These are phyloP conservation scores for Lizonia empirigonia DNA, from an alignment of 2,329 filamentous ascomycete genomes.

Conservation along the genomic window DNA sequence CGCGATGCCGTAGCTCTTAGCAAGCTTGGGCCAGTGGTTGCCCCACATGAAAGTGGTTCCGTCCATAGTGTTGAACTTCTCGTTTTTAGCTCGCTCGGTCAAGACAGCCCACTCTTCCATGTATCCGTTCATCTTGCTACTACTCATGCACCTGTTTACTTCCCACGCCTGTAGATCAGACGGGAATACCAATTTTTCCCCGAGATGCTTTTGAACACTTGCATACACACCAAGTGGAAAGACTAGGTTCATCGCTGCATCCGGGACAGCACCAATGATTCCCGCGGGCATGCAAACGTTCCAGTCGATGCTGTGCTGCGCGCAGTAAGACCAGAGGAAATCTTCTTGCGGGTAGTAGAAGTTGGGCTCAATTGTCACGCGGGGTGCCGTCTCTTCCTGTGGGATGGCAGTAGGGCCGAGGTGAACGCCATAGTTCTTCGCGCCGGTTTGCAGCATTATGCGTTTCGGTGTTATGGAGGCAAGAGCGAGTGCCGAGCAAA, in stretches of 20 bases:
- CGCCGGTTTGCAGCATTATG: conserved; percentile 58
- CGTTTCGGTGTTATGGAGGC: conserved; percentile 53
- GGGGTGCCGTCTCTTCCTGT: conserved; percentile 54
- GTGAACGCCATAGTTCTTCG: conserved; percentile 60
- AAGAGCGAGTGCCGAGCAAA: conserved; percentile 52
- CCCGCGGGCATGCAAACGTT: conserved; percentile 56
- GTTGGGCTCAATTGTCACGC: conserved; percentile 55
- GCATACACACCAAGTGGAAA: conserved; percentile 59
- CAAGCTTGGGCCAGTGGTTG: conserved; percentile 56
- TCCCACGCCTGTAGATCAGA: conserved; percentile 55
- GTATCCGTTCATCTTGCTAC: conserved; percentile 56
- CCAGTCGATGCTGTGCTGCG: conserved; percentile 48
- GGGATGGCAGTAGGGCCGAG: conserved; percentile 54
- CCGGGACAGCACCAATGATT: conserved; percentile 57
- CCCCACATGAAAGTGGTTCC: conserved; percentile 55
- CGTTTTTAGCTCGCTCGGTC: conserved; percentile 48
- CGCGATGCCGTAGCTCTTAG: conserved; percentile 52
- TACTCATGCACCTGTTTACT: conserved; percentile 49
- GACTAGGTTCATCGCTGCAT: conserved; percentile 58
- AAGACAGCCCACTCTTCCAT: conserved; percentile 60
- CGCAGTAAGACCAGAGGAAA: conserved; percentile 52
- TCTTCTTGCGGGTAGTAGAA: conserved; percentile 64
- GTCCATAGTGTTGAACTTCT: conserved; percentile 59
- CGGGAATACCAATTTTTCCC: conserved; percentile 52
- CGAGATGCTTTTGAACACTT: conserved; percentile 52